phyloP scores from a whole-genome alignment of 2,329 filamentous ascomycete genomes.

The Fusarium musae region DNA sequence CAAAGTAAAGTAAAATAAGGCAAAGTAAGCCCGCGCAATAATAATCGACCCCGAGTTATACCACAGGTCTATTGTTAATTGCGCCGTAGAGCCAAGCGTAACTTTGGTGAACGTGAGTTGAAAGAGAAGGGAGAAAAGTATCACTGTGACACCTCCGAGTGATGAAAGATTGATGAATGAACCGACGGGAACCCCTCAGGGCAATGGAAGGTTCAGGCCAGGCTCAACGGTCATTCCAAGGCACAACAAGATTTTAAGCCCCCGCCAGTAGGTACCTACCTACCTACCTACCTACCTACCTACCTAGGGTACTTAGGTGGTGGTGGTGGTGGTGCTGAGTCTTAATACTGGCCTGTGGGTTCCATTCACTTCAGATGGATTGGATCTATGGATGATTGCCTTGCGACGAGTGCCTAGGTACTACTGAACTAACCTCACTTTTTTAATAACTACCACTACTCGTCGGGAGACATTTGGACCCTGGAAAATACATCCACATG shows the following conservation, averaged over 20 bases:
- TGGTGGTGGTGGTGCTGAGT: neutral
- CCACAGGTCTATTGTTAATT: constrained; percentile 22
- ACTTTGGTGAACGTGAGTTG: constrained; percentile 8
- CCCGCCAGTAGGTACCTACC: neutral
- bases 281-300: neutral
- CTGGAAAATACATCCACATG: constrained; percentile 10
- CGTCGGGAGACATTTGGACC: constrained; percentile 7
- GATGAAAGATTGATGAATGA: neutral
- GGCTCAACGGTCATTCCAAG: constrained; percentile 7
- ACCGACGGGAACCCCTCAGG: constrained; percentile 6
- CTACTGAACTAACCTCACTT: neutral
- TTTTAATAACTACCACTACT: neutral
- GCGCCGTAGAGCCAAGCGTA: constrained; percentile 27
- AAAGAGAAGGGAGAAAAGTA: constrained; percentile 9
- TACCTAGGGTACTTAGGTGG: neutral
- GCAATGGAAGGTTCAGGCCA: constrained; percentile 4
- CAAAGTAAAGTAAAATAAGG: constrained; percentile 2
- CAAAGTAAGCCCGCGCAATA: constrained; percentile 15
- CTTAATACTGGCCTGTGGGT: constrained; percentile 21
- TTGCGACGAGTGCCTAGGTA: neutral
- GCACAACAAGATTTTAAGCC: constrained; percentile 5
- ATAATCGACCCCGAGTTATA: constrained; percentile 6
- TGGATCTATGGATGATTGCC: neutral
- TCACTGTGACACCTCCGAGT: neutral
- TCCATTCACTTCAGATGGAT: constrained; percentile 23